Conservation (phyloP, 73 alveolate genomes). For the Paramecium caudatum region DNA sequence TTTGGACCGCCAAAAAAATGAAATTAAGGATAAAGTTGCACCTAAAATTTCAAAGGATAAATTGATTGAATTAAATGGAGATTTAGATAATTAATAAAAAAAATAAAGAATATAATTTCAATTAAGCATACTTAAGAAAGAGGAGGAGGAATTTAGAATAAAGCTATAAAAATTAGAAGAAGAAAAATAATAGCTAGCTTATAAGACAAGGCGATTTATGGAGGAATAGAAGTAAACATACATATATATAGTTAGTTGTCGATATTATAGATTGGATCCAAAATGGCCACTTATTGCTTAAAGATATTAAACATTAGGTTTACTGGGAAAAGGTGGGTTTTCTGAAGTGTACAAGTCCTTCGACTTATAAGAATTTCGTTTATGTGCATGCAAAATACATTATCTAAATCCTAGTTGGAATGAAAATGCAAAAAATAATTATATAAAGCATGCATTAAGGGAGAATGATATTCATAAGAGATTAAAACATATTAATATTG, state of each 20-base stretch:
- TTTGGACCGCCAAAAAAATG: slow-evolving; percentile 3
- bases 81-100: not conserved
- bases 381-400: slow-evolving; percentile 97
- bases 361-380: slow-evolving; percentile 93
- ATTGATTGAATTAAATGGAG: slow-evolving; percentile 6
- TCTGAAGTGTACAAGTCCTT: slow-evolving; percentile 98
- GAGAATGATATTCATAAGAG: slow-evolving; percentile 97
- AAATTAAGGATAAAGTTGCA: not conserved
- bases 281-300: slow-evolving; percentile 87
- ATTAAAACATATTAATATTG: slow-evolving; percentile 93
- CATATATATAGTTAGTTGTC: slow-evolving; percentile 67
- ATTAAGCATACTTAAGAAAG: slow-evolving; percentile 42
- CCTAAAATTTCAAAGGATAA: not conserved
- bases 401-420: slow-evolving; percentile 95
- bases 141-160: slow-evolving; percentile 78
- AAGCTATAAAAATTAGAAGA: slow-evolving; percentile 62
- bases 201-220: slow-evolving; percentile 77
- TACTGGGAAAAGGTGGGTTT: slow-evolving; percentile 98
- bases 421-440: slow-evolving; percentile 94
- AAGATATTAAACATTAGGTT: slow-evolving; percentile 88
- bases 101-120: slow-evolving; percentile 12
- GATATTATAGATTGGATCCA: slow-evolving; percentile 86
- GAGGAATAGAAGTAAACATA: slow-evolving; percentile 83
- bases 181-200: slow-evolving; percentile 67
- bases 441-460: slow-evolving; percentile 98